Evolutionary conservation across 202 grass and related monocot species (phyloP), one percentile per base, ranked within the genome.

Genomic region (Elaeis oleifera): DNA sequence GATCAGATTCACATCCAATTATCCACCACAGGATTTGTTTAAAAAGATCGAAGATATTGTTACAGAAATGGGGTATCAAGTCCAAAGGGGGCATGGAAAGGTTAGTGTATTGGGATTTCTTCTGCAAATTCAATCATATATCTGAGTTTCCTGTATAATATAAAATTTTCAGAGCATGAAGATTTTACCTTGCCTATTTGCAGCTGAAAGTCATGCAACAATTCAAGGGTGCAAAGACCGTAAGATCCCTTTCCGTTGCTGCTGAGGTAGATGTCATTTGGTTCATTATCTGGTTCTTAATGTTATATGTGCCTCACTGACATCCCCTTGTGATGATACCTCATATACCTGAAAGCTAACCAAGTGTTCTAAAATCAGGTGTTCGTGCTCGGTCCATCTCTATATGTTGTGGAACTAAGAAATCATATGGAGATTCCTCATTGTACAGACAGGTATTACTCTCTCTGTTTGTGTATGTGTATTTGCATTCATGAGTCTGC

Each of bases 1-100:
- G 62, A 82, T 92, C 32, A 83, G 82, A 62, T 99, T 99, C 80
- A 84, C 94, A 67, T 89, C 94, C 74, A 80, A 50, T 53, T 68
- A 80, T 82, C 18, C 82, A 65, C 79, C 78, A 0, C 82, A 82
- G n/a, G 82, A 89, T 71, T 67, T 92, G 39, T 82, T 86, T 32
- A 59, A 76, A 51, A 99, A 75, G 76, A 86, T 94, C 0, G 94
- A 99, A 51, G 74, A 68, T 7, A 59, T 68, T 0, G 82, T 78
- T 18, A 92, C 51, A 0, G 69, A 78, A 31, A 92, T 80, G 75
- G 94, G 85, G 4, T 80, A 92, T 51, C 63, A 80, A 52, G 80
- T 80, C 24, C 85, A 89, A 21, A 86, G 63, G 53, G 58, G 55
- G 36, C 36, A 56, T 50, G 79, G 55, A 20, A 92, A 92, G 74